Conservation (phyloP, 1,284 basidiomycete genomes). For the Xerocomus minutiporus region DNA sequence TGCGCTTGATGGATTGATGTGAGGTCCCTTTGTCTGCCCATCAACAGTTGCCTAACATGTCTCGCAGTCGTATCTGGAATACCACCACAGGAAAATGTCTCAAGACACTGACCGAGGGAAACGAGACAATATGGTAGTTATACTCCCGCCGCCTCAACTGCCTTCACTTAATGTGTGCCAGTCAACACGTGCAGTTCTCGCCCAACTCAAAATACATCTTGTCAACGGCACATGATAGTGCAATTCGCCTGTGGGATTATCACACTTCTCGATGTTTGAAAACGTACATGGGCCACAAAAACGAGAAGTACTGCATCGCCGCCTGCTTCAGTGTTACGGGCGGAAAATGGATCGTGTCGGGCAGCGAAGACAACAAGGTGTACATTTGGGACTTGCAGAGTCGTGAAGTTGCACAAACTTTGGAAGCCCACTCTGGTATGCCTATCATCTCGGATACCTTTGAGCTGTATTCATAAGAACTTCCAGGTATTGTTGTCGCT, state of each 20-base stretch:
- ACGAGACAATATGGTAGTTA: constrained; percentile 81
- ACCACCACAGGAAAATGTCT: constrained; percentile 89
- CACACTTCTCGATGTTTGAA: constrained; percentile 89
- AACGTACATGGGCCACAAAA: constrained; percentile 81
- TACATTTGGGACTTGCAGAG: constrained; percentile 93
- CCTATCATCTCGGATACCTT: neutral
- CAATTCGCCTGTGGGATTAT: constrained; percentile 93
- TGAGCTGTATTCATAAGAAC: neutral
- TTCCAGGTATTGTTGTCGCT: constrained; percentile 67
- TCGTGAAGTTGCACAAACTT: constrained; percentile 71
- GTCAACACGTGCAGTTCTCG: constrained; percentile 87
- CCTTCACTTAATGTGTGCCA: constrained; percentile 27
- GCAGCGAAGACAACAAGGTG: constrained; percentile 86
- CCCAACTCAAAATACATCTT: constrained; percentile 93
- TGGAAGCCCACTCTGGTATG: constrained; percentile 74
- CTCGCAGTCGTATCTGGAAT: constrained; percentile 87
- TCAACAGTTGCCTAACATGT: constrained; percentile 1
- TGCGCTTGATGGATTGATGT: constrained; percentile 93
- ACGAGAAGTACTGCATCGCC: constrained; percentile 74
- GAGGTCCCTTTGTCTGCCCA: constrained; percentile 43
- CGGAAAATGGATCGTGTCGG: constrained; percentile 86
- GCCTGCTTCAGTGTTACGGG: constrained; percentile 80
- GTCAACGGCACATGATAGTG: constrained; percentile 86
- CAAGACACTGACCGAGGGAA: constrained; percentile 91
- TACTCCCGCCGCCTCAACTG: constrained; percentile 10